Evolutionary conservation across 345 rosid genomes (phyloP).

Genomic region (Lepidium africanum): DNA sequence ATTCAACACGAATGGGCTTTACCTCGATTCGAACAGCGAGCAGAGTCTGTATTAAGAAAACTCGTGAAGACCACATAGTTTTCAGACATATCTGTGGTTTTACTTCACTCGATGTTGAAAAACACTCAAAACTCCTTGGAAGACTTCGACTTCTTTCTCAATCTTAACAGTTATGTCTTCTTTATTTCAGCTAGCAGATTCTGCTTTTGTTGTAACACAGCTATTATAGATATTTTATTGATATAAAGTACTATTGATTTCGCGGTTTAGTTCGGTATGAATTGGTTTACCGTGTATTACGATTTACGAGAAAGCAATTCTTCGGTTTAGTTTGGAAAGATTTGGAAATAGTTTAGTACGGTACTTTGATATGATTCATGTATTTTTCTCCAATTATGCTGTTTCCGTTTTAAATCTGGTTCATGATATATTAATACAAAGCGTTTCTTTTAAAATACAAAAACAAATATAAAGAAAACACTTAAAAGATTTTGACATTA

Average conservation of each 20-base stretch:
- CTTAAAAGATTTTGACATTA: too few species aligned
- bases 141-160: background rate
- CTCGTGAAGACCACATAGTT: constrained; percentile 29
- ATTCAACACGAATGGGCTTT: constrained; percentile 72
- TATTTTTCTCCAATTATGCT: background rate
- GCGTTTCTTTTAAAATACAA: too few species aligned
- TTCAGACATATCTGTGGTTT: background rate
- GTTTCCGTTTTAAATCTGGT: too few species aligned
- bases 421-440: too few species aligned
- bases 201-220: background rate
- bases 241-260: background rate
- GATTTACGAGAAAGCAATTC: background rate
- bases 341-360: too few species aligned
- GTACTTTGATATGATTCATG: too few species aligned
- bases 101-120: background rate
- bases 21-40: constrained; percentile 90
- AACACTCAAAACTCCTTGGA: background rate
- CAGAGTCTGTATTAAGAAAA: constrained; percentile 75
- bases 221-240: background rate
- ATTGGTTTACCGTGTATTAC: background rate
- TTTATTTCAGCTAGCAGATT: background rate
- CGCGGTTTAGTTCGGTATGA: background rate
- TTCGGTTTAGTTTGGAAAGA: too few species aligned
- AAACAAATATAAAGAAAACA: too few species aligned
- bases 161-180: background rate